These are phyloP conservation scores for Annona squamosa DNA, from an alignment of 164 flowering plant genomes.

Conservation along the genomic window DNA sequence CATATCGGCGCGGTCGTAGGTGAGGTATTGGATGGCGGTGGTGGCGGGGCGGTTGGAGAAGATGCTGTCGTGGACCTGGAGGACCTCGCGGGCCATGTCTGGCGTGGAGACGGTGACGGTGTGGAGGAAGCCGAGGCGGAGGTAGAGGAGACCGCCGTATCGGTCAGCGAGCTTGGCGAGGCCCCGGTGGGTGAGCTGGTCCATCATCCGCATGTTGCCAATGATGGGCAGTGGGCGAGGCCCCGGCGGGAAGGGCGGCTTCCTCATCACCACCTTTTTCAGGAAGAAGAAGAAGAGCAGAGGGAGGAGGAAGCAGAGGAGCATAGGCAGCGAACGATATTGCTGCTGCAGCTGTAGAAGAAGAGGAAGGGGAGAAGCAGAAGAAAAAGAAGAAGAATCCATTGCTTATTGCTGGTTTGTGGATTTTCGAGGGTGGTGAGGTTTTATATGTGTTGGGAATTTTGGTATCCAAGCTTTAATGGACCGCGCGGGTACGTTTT, in stretches of 20 bases:
- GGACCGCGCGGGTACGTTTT: too few species aligned
- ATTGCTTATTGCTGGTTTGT: too few species aligned
- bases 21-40: conserved; percentile 54
- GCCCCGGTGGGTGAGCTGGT: conserved; percentile 77
- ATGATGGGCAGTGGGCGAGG: conserved; percentile 60
- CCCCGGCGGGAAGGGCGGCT: conserved; percentile 61
- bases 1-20: conserved; percentile 80
- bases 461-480: too few species aligned
- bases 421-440: too few species aligned
- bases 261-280: conserved; percentile 19
- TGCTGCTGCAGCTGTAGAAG: neutral
- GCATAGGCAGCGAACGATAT: neutral
- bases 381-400: too few species aligned
- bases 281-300: neutral
- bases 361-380: too few species aligned
- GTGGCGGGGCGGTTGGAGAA: conserved; percentile 75
- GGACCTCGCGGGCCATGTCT: conserved; percentile 59
- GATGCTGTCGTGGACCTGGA: conserved; percentile 63
- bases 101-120: conserved; percentile 51
- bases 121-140: conserved; percentile 53
- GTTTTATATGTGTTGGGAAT: too few species aligned
- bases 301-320: neutral
- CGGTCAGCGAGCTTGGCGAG: conserved; percentile 46
- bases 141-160: conserved; percentile 62
- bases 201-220: conserved; percentile 75